These are phyloP conservation scores for Serendipita sp. DNA, from an alignment of 768 basidiomycete genomes.

Conservation along the genomic window DNA sequence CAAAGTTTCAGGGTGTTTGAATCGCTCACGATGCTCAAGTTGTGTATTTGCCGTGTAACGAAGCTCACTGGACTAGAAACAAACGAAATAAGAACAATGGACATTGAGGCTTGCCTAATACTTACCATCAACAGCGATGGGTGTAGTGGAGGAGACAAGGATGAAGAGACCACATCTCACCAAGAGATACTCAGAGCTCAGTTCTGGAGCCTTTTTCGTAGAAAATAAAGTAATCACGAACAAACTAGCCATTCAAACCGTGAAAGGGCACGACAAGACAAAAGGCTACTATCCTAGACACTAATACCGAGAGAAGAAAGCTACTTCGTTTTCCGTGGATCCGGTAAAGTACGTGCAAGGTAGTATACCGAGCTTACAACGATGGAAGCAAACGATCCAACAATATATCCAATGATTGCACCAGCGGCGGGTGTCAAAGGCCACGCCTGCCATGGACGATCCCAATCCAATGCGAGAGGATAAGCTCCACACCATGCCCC, in stretches of 20 bases:
- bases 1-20: not conserved
- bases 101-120: not conserved
- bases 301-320: not conserved
- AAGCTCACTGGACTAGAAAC: slow-evolving; percentile 63
- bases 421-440: slow-evolving; percentile 65
- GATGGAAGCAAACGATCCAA: slow-evolving; percentile 41
- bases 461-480: slow-evolving; percentile 90
- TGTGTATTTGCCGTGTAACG: slow-evolving; percentile 95
- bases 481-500: slow-evolving; percentile 73
- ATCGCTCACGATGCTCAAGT: slow-evolving; percentile 69
- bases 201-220: not conserved
- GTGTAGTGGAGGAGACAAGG: not conserved
- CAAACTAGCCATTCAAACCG: not conserved
- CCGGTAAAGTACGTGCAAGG: not conserved
- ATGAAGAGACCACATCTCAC: not conserved
- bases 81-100: not conserved
- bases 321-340: not conserved
- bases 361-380: slow-evolving; percentile 21
- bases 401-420: slow-evolving; percentile 48
- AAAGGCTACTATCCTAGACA: no score
- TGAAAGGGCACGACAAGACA: not conserved
- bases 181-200: not conserved
- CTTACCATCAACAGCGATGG: not conserved
- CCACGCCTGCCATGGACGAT: slow-evolving; percentile 93
- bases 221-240: no score